Evolutionary conservation across 805 yeast species (phyloP), one percentile per base, ranked within the genome.

Genomic region (Yamadazyma insecticola): DNA sequence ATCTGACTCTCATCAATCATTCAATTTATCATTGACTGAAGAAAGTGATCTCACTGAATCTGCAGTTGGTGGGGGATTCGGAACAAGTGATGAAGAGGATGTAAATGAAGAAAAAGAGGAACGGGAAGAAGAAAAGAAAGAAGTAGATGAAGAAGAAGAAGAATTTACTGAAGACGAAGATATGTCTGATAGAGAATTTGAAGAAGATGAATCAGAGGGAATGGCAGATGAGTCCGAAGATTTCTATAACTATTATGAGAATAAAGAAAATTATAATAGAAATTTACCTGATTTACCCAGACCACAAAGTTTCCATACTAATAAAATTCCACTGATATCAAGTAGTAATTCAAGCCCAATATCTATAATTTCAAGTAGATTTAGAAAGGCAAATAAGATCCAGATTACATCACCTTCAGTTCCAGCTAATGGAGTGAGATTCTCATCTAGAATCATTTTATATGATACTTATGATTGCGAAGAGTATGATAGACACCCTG

Each of bases 401-500:
- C n/a, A n/a, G n/a, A n/a, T n/a, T n/a, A n/a, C n/a, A n/a, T 11
- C 11, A 20, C 22, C 10, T 20, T 13, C 14, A 9, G 13, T 13
- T 6, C 12, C 21, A 5, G 28, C 28, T 8, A 39, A 41, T 4
- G 54, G 57, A 11, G 86, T 81, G 8, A 54, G 75, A 29, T 90
- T 90, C 57, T 82, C 95, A 4, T 79, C 94, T 1, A 69, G 87
- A 44, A 85, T 92, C 35, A 72, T 85, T 6, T 71, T 92, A 25
- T 90, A 79, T 56, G 94, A 87, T 38, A 90, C 96, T 1, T 87
- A 82, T 55, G 73, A 80, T 36, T 78, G 79, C 22, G 78, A 74
- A 13, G 96, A 84, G 43, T 90, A 90, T 55, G 97, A 90, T 55
- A 76, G 98, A 47, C 87, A 80, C 42, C 96, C 97, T 0, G 97